These are phyloP conservation scores for Maudiozyma bulderi DNA, from an alignment of 805 yeast genomes.

Conservation along the genomic window DNA sequence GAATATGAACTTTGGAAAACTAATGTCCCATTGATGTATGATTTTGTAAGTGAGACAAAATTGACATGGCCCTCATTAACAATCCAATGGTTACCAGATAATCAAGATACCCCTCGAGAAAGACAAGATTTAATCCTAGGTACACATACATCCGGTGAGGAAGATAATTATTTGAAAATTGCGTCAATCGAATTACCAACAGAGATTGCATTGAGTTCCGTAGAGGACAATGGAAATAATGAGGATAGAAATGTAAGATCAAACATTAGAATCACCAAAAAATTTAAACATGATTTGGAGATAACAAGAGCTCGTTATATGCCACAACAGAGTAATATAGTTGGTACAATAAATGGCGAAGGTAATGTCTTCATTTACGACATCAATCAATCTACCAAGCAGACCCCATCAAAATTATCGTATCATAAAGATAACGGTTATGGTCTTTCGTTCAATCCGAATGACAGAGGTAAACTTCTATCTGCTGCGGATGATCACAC, in stretches of 20 bases:
- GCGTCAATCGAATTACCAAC: slow-evolving; percentile 52
- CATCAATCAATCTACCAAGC: slow-evolving; percentile 22
- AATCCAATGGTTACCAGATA: slow-evolving; percentile 60
- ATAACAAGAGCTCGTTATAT: slow-evolving; percentile 63
- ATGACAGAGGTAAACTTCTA: slow-evolving; percentile 39
- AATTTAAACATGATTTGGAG: slow-evolving; percentile 53
- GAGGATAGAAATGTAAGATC: slow-evolving; percentile 26
- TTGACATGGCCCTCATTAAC: slow-evolving; percentile 77
- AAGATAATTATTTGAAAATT: slow-evolving; percentile 53
- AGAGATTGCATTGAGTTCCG: slow-evolving; percentile 3
- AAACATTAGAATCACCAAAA: slow-evolving; percentile 50
- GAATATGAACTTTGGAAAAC: slow-evolving; percentile 76
- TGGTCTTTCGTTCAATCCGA: slow-evolving; percentile 60
- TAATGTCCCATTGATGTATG: slow-evolving; percentile 75
- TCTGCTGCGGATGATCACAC: slow-evolving; percentile 61
- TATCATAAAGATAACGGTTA: slow-evolving; percentile 64
- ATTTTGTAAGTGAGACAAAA: slow-evolving; percentile 71
- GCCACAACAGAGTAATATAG: slow-evolving; percentile 47
- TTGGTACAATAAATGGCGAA: slow-evolving; percentile 59
- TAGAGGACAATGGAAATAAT: slow-evolving; percentile 6
- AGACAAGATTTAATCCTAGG: slow-evolving; percentile 49
- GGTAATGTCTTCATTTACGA: slow-evolving; percentile 55
- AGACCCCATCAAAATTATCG: slow-evolving; percentile 30
- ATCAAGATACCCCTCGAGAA: slow-evolving; percentile 20
- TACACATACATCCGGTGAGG: slow-evolving; percentile 67